These are phyloP conservation scores for Paramecium sexaurelia DNA, from an alignment of 73 alveolate species.

Conservation along the genomic window DNA sequence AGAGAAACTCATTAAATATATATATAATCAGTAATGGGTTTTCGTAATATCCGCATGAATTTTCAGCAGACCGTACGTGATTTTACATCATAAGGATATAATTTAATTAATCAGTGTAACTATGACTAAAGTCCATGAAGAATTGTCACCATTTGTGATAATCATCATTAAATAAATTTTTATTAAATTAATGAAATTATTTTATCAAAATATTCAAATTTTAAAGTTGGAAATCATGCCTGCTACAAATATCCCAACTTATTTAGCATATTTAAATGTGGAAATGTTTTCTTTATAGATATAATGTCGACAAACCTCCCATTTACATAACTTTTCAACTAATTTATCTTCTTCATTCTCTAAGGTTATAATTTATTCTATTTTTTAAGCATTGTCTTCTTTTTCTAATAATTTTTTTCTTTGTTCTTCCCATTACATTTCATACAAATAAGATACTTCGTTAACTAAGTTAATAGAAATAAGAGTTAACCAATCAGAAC, in stretches of 20 bases:
- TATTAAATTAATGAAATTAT: background rate
- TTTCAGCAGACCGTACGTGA: conserved; percentile 67
- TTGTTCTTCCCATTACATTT: background rate
- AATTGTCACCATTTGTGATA: conserved; percentile 34
- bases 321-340: background rate
- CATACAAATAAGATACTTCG: background rate
- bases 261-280: background rate
- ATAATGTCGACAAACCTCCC: background rate
- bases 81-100: conserved; percentile 45
- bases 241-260: background rate
- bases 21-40: conserved; percentile 58
- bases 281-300: background rate
- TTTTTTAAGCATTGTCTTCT: background rate
- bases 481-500: conserved; percentile 26
- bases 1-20: background rate
- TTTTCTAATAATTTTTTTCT: background rate
- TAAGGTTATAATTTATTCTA: background rate
- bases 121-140: conserved; percentile 48
- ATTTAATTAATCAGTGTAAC: conserved; percentile 41
- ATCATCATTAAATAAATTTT: conserved; percentile 28
- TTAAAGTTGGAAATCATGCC: conserved; percentile 30
- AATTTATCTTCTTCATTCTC: conserved; percentile 6
- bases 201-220: background rate
- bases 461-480: background rate
- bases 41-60: conserved; percentile 49